Base-by-base conservation (phyloP, 768 basidiomycete species). In the Butyriboletus loyo region DNA sequence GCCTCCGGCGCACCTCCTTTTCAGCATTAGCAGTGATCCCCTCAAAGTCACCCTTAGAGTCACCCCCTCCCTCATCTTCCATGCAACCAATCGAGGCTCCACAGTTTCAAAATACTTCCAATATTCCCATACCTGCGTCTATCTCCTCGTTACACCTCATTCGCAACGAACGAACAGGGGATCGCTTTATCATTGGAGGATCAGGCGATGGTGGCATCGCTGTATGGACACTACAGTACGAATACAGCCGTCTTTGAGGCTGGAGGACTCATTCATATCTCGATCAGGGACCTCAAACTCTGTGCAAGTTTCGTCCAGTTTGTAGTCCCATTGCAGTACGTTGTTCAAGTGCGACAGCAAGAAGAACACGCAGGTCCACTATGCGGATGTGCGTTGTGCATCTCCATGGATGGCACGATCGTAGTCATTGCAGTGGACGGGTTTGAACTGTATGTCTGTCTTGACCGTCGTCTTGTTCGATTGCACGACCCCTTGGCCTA, bases 361-460 rank as follows among this genome's bases (percentile, higher is more conserved):
- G 74, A 78, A 28, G 77, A 81, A 19, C 69, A 72, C 15, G 73
- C 73, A 2, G 84, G 85, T 1, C 76, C 83, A 7, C 64, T 95
- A 22, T 75, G 76, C 40, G 87, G 84, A 4, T 88, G 86, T 63
- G 72, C 82, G 3, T 65, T 96, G 11, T 92, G 89, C 60, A 66
- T 91, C 7, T 81, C 92, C 1, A 63, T 73, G 27, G 90, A 92
- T 60, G 92, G 93, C 1, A 92, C 92, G 2, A 80, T 94, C 54
- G 92, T 85, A 0, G 79, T 92, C n/a, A 77, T 98, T 49, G 78
- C 75, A 0, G 67, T 91, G 10, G 85, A 87, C 45, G 84, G 81
- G 3, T 83, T 89, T 59, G 84, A 92, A 48, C 79, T 91, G 95
- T 95, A 63, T 60, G 89, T 70, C 39, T 49, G 21, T 37, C n/a